Evolutionary conservation across 805 yeast species (phyloP), one percentile per base, ranked within the genome.

Genomic region (Sporopachydermia lactativora): DNA sequence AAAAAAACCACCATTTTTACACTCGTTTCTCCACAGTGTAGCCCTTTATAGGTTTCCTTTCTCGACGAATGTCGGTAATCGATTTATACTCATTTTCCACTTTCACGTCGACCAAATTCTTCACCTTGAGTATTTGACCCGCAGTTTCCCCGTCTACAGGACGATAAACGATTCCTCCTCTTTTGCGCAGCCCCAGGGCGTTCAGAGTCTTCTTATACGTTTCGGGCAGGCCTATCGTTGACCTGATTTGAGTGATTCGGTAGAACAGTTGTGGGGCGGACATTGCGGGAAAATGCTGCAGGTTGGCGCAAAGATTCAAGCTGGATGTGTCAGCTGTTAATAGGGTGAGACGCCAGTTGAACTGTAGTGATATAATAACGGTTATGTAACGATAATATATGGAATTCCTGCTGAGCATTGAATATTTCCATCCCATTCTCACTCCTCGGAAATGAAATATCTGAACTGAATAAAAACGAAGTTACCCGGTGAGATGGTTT

Each of bases 91-190:
- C 60, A 36, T 75, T 77, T 6, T 80, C 75, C 31, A 85, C 62
- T 49, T 85, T 89, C 18, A 89, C 92, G 38, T 72, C 73, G 5
- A 89, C 88, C 42, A 89, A 65, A 58, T 89, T 96, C 59, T 89
- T 89, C 37, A 89, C 83, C 44, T 70, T 66, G 19, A 84, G 74
- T 42, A 89, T 69, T 65, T 78, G 77, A 58, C 95, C 95, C 3
- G 97, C 96, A 44, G 79, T 72, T 24, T 79, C 73, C 13, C 94
- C 86, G 8, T 80, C 68, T 3, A 82, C 84, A 38, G 63, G 61
- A 52, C 77, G 88, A 60, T 80, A 88, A 2, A 75, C 77, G 2
- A 78, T 71, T 34, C 77, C 77, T 41, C 88, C 83, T 50, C 92
- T 75, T 51, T 69, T 75, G 41, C 68, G 71, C 41, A 89, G 71